phyloP scores from a whole-genome alignment of 2,329 filamentous ascomycete genomes.

The Xylaria sp. region DNA sequence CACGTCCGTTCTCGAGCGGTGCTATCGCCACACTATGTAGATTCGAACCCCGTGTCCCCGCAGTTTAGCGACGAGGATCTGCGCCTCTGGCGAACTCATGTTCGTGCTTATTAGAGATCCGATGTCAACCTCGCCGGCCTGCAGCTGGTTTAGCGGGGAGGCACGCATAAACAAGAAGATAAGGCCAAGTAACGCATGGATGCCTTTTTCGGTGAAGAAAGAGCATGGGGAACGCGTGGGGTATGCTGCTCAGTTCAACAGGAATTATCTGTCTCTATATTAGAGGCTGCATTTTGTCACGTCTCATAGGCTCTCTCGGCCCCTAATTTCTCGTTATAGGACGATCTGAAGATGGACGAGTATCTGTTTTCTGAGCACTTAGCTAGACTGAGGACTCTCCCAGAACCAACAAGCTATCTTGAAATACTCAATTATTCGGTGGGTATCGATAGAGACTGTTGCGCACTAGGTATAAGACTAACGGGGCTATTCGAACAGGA shows the following conservation, averaged over 20 bases:
- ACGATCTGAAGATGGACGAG: constrained; percentile 21
- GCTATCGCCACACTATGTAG: background rate
- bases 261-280: background rate
- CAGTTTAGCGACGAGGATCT: constrained; percentile 3
- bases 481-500: constrained; percentile 10
- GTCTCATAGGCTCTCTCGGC: too few relatives aligned
- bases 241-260: background rate
- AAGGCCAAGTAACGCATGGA: background rate
- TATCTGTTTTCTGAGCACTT: constrained; percentile 26
- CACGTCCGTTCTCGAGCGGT: background rate
- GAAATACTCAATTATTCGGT: constrained; percentile 44
- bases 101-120: background rate
- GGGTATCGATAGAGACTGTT: constrained; percentile 1
- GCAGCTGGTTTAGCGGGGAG: background rate
- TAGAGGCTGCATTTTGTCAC: background rate
- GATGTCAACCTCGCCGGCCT: background rate
- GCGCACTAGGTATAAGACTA: background rate
- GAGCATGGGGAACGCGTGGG: background rate
- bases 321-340: background rate
- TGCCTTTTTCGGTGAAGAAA: constrained; percentile 1
- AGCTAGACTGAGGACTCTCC: constrained; percentile 5
- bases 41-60: background rate
- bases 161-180: background rate
- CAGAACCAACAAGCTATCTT: constrained; percentile 35
- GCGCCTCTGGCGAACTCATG: background rate